Evolutionary conservation across 164 flowering plant species (phyloP).

Genomic region (Dillenia suffruticosa): DNA sequence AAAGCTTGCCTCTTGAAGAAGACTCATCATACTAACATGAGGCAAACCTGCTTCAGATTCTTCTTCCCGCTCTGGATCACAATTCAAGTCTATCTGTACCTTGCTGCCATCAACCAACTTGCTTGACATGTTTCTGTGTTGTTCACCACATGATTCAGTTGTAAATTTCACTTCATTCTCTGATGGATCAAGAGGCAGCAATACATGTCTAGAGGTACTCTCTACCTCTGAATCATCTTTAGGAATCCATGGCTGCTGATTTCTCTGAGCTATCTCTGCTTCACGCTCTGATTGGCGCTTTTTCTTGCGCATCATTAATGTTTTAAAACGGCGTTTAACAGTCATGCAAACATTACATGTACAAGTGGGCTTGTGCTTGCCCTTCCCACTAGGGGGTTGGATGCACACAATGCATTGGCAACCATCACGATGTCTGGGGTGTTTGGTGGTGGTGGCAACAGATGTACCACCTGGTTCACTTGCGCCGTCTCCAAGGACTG

Average conservation of each 20-base stretch:
- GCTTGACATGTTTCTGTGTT: conserved; percentile 19
- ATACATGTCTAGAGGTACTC: conserved; percentile 24
- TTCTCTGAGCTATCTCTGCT: conserved; percentile 62
- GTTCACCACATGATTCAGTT: conserved; percentile 25
- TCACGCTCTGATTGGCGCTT: conserved; percentile 71
- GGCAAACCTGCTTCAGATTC: conserved; percentile 20
- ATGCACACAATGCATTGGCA: conserved; percentile 98
- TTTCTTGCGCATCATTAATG: conserved; percentile 67
- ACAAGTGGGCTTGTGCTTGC: conserved; percentile 78
- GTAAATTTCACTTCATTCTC: conserved; percentile 30
- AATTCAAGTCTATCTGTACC: conserved; percentile 61
- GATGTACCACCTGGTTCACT: conserved; percentile 42
- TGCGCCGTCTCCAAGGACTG: conserved; percentile 64
- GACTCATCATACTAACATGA: conserved; percentile 63
- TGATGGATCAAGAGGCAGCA: conserved; percentile 19
- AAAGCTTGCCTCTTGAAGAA: conserved; percentile 64
- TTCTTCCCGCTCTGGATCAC: conserved; percentile 59
- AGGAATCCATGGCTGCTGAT: conserved; percentile 26
- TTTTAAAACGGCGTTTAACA: conserved; percentile 61
- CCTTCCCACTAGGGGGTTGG: conserved; percentile 98
- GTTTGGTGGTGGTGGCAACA: conserved; percentile 75
- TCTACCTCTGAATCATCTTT: conserved; percentile 57
- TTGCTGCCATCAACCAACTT: conserved; percentile 28
- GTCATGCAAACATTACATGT: conserved; percentile 64
- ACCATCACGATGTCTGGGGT: conserved; percentile 96